Base-by-base conservation (phyloP, 148 eudicot species). In the Nepenthes mirabilis region DNA sequence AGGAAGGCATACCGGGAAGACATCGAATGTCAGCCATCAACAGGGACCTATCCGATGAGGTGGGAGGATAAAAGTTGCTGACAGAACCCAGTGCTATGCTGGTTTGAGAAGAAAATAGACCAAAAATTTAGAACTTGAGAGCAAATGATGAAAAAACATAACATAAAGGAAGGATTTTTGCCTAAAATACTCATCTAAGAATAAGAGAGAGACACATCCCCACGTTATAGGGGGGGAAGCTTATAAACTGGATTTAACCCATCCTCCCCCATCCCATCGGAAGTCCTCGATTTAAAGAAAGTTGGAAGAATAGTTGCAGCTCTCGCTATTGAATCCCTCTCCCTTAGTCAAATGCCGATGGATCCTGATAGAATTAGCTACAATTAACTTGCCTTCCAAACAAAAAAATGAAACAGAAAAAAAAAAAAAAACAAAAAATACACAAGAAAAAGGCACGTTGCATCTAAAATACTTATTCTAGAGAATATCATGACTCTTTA, bases 21-120 rank as follows among this genome's bases (percentile, higher is more conserved):
- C 97, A 91, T 34, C 94, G 83, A 68, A 91, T 83, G 69, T 91
- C 98, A 67, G 95, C 99, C 87, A 93, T 86, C 83, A 93, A 73
- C 61, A 93, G 60, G 47, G 99, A 76, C 54, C 59, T 68, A 36
- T 71, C 67, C 40, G 58, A 62, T 52, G 89, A 74, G 37, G 68
- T 67, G 61, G 76, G 76, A 52, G 95, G 91, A 67, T 82, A 84
- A 80, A 78, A 74, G 75, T 93, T 93, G 72, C 95, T 74, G 63
- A 88, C 68, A 52, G 79, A 88, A 60, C 99, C 99, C 68, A 79
- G 74, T 14, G 95, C 74, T 72, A 84, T 77, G 70, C 99, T 93
- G 83, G 34, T 75, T 56, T 62, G 67, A 70, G 68, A 62, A 72
- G 52, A 55, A 65, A 64, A 70, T 33, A 59, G 5, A 58, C 32